Base-by-base conservation (phyloP, 495 filamentous ascomycete species). In the Xylaria flabelliformis region DNA sequence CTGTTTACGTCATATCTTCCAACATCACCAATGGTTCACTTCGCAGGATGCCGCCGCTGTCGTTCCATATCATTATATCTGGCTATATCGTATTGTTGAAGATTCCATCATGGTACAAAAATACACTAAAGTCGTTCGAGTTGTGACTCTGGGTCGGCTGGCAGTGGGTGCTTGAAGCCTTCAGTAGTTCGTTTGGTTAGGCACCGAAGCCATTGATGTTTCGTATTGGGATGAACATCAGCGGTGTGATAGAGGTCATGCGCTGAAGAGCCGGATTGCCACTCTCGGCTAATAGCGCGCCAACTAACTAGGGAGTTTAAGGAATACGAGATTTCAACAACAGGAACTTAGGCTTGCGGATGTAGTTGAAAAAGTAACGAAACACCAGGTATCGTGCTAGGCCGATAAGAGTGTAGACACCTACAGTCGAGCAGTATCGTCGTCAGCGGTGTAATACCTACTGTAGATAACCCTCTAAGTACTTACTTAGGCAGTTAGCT, bases 231-330 rank as follows among this genome's bases (percentile, higher is more conserved):
- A 61, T 29, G 34, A 61, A 39, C 58, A 17, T 61, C 34, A 21
- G 34, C 58, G 58, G 58, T 61, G 58, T 39, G 34, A 61, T 61
- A 61, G 17, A 36, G 58, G 34, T 61, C 55, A 59, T 34, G 58
- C 58, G 58, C n/a, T 21, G 56, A 59, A 39, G 56, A 59, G 24
- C 29, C 34, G 26, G 29, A 24, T 63, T 63, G 17, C 59, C 39
- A 26, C 59, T 63, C 39, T 19, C 32, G 56, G 59, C 59, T 42
- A 42, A 41, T n/a, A 63, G 59, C 3, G n/a, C 19, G 10, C 34
- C 9, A n/a, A 41, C 34, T 24, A 39, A 24, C 36, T 26, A 39
- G 61, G 36, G 19, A 46, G 36, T 29, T 24, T 4, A 8, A 2
- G 17, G 21, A 42, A 64, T 64, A 64, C 39, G 61, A 64, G 61